Evolutionary conservation across 1,284 basidiomycete genomes (phyloP).

Genomic region (Schizophyllum amplum): DNA sequence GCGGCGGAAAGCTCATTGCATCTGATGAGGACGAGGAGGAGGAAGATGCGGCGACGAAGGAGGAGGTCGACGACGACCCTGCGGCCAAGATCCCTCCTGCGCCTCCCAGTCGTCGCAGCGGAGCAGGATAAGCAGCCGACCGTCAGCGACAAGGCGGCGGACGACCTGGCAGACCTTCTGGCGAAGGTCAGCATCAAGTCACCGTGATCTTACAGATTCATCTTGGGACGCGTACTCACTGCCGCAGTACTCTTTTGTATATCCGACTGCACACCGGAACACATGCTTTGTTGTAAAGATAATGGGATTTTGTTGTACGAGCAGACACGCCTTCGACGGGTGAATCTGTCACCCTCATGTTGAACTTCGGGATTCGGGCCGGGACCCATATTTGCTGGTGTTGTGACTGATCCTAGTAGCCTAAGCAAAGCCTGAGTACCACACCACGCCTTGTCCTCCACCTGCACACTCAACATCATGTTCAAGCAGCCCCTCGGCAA

Average conservation of each 20-base stretch:
- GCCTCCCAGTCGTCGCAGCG: constrained; percentile 21
- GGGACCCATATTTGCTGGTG: too few species aligned
- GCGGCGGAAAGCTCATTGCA: constrained; percentile 54
- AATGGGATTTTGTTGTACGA: background rate
- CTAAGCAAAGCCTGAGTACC: too few species aligned
- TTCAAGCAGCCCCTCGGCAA: too few species aligned
- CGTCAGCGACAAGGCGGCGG: constrained; percentile 4
- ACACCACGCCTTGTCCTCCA: too few species aligned
- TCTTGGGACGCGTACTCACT: background rate
- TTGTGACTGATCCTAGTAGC: too few species aligned
- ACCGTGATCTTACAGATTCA: background rate
- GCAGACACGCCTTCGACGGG: too few species aligned
- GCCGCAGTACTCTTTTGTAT: background rate
- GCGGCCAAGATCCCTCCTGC: constrained; percentile 25
- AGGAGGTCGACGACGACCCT: constrained; percentile 37
- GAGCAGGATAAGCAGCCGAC: constrained; percentile 5
- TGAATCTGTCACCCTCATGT: too few species aligned
- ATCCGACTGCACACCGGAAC: background rate
- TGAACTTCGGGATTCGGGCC: too few species aligned
- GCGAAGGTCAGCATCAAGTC: constrained; percentile 11
- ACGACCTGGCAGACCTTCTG: constrained; percentile 10
- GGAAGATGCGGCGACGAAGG: constrained; percentile 65
- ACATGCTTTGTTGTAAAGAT: background rate
- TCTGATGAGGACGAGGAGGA: constrained; percentile 76
- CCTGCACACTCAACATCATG: too few species aligned